phyloP scores from a whole-genome alignment of 2,329 filamentous ascomycete species.

The Purpureocillium takamizusanense region DNA sequence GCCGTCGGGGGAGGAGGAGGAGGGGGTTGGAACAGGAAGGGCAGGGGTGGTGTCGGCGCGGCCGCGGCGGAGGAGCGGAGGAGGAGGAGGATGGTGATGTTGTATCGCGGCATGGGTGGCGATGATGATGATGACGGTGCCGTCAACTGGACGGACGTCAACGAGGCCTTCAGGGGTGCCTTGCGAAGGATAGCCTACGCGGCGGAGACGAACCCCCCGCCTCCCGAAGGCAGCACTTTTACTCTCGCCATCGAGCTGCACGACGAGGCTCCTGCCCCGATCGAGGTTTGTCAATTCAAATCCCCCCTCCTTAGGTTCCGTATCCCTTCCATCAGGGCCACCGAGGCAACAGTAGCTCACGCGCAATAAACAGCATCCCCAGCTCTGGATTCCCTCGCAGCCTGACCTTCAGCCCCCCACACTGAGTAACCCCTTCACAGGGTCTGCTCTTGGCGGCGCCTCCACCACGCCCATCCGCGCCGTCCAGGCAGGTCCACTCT shows the following conservation, averaged over 20 bases:
- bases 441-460: conserved; percentile 22
- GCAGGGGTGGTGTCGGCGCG: background rate
- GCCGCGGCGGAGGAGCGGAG: background rate
- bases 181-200: conserved; percentile 54
- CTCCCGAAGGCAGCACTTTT: conserved; percentile 62
- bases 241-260: conserved; percentile 68
- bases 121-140: conserved; percentile 11
- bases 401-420: conserved; percentile 31
- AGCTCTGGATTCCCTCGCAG: conserved; percentile 51
- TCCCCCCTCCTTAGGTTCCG: background rate
- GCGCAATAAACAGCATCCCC: conserved; percentile 36
- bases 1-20: conserved; percentile 2
- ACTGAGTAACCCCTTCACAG: conserved; percentile 17
- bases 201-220: conserved; percentile 42
- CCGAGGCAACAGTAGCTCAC: too few species aligned
- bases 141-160: conserved; percentile 51
- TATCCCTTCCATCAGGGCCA: too few species aligned
- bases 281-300: conserved; percentile 37
- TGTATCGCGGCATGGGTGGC: conserved; percentile 15
- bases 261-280: conserved; percentile 48
- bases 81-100: conserved; percentile 13
- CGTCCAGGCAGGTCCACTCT: conserved; percentile 48
- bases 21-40: conserved; percentile 5
- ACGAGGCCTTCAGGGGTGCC: conserved; percentile 63
- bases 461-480: conserved; percentile 42